phyloP scores from a whole-genome alignment of 257 asterid genomes.

The Solanum pimpinellifolium region DNA sequence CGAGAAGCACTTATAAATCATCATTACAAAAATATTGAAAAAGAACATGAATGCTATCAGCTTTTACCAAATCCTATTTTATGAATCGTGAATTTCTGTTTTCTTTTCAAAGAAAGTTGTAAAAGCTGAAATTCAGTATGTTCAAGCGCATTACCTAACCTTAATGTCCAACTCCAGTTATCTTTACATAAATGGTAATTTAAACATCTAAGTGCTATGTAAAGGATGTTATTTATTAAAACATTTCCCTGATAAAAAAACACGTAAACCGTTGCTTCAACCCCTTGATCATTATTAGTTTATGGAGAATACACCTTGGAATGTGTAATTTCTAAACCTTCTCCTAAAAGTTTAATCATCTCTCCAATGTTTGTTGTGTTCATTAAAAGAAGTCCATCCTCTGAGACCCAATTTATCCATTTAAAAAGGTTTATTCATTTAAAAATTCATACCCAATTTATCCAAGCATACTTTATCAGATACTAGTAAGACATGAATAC shows the following conservation, averaged over 20 bases:
- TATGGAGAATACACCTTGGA: background rate
- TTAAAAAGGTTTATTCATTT: background rate
- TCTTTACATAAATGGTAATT: background rate
- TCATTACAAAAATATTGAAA: background rate
- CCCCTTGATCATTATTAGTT: background rate
- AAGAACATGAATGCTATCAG: background rate
- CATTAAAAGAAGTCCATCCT: background rate
- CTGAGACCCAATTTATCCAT: no score
- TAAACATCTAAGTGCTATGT: background rate
- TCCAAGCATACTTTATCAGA: background rate
- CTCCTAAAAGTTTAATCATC: background rate
- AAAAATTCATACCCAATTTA: background rate
- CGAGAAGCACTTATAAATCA: background rate
- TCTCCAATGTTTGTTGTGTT: background rate
- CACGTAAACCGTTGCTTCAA: background rate
- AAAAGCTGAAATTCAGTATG: background rate
- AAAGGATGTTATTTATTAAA: background rate
- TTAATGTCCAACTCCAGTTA: background rate
- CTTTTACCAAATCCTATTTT: background rate
- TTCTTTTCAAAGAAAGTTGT: background rate
- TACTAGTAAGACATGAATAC: background rate
- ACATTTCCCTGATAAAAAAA: background rate
- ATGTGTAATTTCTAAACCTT: background rate
- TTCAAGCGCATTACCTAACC: background rate
- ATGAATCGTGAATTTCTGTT: background rate